phyloP scores from a whole-genome alignment of 176 grass and related monocot genomes.

The Oryza rufipogon region DNA sequence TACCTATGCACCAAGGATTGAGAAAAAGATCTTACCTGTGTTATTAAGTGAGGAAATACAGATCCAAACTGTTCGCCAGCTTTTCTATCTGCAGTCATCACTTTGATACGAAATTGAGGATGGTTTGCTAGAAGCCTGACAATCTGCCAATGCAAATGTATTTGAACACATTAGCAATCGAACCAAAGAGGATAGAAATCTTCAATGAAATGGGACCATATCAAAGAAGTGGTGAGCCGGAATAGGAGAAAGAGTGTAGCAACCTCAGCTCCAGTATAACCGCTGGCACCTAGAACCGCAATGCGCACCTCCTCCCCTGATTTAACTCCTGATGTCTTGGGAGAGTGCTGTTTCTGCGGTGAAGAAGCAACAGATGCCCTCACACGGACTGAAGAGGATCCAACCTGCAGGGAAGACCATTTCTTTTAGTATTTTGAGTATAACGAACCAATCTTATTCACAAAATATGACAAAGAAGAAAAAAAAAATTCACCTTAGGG shows the following conservation, averaged over 20 bases:
- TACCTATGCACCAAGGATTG: background rate
- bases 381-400: slow-evolving; percentile 2
- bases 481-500: slow-evolving; percentile 4
- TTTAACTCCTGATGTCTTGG: slow-evolving; percentile 38
- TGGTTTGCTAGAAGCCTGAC: slow-evolving; percentile 85
- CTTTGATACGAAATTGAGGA: slow-evolving; percentile 69
- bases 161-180: background rate
- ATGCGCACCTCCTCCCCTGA: slow-evolving; percentile 63
- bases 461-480: background rate
- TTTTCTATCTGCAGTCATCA: slow-evolving; percentile 98
- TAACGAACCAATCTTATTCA: background rate
- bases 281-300: slow-evolving; percentile 89
- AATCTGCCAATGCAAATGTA: slow-evolving; percentile 55
- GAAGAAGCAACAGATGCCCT: slow-evolving; percentile 60
- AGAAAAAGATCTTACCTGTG: slow-evolving; percentile 55
- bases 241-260: background rate
- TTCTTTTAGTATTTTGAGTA: background rate
- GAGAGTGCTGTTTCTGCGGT: slow-evolving; percentile 47
- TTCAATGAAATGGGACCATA: background rate
- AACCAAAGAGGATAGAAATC: background rate
- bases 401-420: background rate
- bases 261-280: slow-evolving; percentile 96
- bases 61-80: slow-evolving; percentile 77
- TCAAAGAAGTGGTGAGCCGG: background rate
- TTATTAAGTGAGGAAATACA: slow-evolving; percentile 94